These are phyloP conservation scores for Asterochloris erici DNA, from an alignment of 139 green algal species.

Conservation along the genomic window DNA sequence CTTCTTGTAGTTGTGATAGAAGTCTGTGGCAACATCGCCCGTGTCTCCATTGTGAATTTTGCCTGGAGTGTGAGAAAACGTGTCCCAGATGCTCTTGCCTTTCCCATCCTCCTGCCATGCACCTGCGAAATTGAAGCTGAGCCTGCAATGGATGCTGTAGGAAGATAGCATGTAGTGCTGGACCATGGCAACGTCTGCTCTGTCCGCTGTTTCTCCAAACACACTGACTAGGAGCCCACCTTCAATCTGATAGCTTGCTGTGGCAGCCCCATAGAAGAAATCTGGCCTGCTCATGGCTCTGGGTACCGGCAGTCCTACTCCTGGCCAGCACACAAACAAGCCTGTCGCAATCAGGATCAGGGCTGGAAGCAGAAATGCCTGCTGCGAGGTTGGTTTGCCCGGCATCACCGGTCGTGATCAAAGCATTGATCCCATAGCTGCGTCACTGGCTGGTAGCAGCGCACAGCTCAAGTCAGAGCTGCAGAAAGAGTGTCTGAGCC, in stretches of 20 bases:
- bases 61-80: constrained; percentile 31
- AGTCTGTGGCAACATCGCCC: constrained; percentile 37
- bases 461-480: no score
- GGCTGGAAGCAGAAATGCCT: no score
- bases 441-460: no score
- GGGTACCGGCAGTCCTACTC: neutral
- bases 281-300: neutral
- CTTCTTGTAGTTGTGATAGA: constrained; percentile 39
- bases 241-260: constrained; percentile 30
- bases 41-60: constrained; percentile 30
- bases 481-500: no score
- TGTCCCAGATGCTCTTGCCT: constrained; percentile 48
- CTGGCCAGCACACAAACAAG: no score
- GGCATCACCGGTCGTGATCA: no score
- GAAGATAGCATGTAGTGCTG: neutral
- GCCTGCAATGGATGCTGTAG: neutral
- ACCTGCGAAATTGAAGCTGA: constrained; percentile 18
- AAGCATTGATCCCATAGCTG: no score
- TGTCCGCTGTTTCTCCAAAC: neutral
- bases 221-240: neutral
- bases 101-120: constrained; percentile 31
- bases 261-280: constrained; percentile 25
- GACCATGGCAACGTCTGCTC: neutral
- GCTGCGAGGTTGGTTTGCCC: no score
- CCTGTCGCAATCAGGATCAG: no score